Evolutionary conservation across 2,329 filamentous ascomycete genomes (phyloP), one percentile per base, ranked within the genome.

Genomic region (Talaromyces sp.): DNA sequence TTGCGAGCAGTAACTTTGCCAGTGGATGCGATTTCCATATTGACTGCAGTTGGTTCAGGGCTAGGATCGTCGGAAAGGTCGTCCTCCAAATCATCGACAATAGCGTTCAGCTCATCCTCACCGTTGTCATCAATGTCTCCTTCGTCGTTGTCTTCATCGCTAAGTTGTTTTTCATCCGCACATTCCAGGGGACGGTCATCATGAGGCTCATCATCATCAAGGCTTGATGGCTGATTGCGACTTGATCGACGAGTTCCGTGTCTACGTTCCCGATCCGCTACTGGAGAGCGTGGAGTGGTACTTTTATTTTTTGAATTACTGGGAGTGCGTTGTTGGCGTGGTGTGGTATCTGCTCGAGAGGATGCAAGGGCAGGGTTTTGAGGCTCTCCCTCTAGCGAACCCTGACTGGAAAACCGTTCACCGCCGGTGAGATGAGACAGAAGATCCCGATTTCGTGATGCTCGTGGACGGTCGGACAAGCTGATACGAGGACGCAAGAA

Each of bases 401-500:
- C 66, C 50, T 63, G 61, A 41, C 65, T 65, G 8, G 73, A 80
- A 65, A 89, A 75, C 56, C 88, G 82, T 66, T 86, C 79, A 35
- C 89, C 88, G 57, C 89, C 88, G 17, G 91, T 88, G 74, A 63
- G 90, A 85, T 66, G 92, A 86, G 69, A 96, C 78, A 61, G 88
- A 84, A 75, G 86, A 57, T 79, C 88, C 71, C 77, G 79, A 64
- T 76, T 77, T 63, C 88, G 83, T 31, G 83, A 80, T 10, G 79
- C 80, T 50, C 87, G 83, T 12, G 89, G 85, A 21, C 90, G 85
- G 64, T 96, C 92, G 3, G 89, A 86, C 14, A 94, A 74, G 68
- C 83, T 91, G 61, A 99, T 96, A 62, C 93, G 85, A 8, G 94
- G 94, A 41, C 94, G 88, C 50, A 99, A 81, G 73, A 97, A 99